phyloP scores from a whole-genome alignment of 345 rosid species.

The Melaleuca alternifolia region DNA sequence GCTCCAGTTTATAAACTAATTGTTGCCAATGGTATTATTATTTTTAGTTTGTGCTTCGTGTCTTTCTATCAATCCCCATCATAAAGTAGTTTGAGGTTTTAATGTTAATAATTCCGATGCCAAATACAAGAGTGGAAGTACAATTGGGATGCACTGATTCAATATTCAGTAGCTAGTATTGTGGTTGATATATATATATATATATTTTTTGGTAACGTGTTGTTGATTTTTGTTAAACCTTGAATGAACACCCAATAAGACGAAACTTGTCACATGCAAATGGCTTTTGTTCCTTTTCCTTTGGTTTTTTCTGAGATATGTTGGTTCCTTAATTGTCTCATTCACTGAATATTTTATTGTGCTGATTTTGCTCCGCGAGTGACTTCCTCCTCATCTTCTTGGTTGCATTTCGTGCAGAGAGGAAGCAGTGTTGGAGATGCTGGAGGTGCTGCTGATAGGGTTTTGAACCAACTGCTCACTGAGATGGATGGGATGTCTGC shows the following conservation, averaged over 20 bases:
- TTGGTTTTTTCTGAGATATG: background rate
- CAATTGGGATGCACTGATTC: background rate
- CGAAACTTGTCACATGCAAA: background rate
- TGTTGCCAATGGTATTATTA: background rate
- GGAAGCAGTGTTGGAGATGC: conserved; percentile 92
- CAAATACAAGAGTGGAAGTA: background rate
- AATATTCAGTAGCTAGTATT: background rate
- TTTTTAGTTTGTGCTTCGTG: background rate
- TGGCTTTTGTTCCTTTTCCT: background rate
- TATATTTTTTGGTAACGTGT: too few species aligned
- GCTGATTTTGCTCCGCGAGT: background rate
- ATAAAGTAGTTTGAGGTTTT: background rate
- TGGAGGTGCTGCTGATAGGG: conserved; percentile 97
- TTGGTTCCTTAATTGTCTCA: background rate
- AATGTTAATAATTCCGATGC: background rate
- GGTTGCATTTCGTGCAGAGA: conserved; percentile 35
- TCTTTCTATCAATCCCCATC: background rate
- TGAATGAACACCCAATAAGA: background rate
- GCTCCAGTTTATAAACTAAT: background rate
- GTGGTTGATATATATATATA: too few species aligned
- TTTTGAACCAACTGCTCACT: conserved; percentile 85
- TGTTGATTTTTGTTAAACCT: background rate
- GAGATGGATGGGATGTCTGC: conserved; percentile 99
- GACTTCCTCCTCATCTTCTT: background rate
- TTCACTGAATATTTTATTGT: background rate